Percentiles rank a stretch among this genome's conserved stretches.
phyloP scores from a whole-genome alignment of 805 yeast species.

The Zygosaccharomyces lentus region DNA sequence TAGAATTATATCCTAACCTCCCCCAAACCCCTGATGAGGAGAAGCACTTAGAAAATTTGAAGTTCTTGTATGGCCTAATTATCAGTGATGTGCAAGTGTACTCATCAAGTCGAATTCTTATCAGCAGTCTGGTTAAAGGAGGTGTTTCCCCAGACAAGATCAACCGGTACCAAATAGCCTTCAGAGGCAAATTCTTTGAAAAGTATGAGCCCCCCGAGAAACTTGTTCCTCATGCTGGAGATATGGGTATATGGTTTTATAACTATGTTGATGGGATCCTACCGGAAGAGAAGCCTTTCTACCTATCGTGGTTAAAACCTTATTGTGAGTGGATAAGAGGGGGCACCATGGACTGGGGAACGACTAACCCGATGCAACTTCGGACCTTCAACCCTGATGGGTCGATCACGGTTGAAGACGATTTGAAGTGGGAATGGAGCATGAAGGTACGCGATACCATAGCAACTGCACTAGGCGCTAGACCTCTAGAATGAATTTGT shows the following conservation, averaged over 20 bases:
- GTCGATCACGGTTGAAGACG: slow-evolving; percentile 25
- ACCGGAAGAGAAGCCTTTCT: slow-evolving; percentile 25
- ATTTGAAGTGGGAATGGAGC: slow-evolving; percentile 39
- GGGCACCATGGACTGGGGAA: slow-evolving; percentile 33
- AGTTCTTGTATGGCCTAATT: slow-evolving; percentile 34
- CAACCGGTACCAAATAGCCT: slow-evolving; percentile 34
- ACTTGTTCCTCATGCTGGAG: slow-evolving; percentile 39
- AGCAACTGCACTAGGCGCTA: slow-evolving; percentile 8
- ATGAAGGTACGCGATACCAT: slow-evolving; percentile 29
- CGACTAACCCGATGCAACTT: slow-evolving; percentile 23
- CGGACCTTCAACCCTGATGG: slow-evolving; percentile 35
- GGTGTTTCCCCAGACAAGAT: slow-evolving; percentile 13
- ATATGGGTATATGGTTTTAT: slow-evolving; percentile 37
- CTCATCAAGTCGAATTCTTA: slow-evolving; percentile 37
- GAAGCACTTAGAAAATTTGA: slow-evolving; percentile 16
- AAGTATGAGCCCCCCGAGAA: slow-evolving; percentile 19
- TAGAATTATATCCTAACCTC: slow-evolving; percentile 23
- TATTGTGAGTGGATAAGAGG: slow-evolving; percentile 31
- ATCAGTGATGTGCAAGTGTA: slow-evolving; percentile 40
- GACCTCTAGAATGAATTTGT: not conserved
- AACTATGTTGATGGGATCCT: slow-evolving; percentile 24
- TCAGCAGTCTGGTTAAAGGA: slow-evolving; percentile 28
- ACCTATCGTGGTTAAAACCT: slow-evolving; percentile 32
- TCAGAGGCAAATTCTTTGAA: slow-evolving; percentile 28
- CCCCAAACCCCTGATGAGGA: slow-evolving; percentile 16